phyloP scores from a whole-genome alignment of 305 asterid genomes.

The Solanum hybrid region DNA sequence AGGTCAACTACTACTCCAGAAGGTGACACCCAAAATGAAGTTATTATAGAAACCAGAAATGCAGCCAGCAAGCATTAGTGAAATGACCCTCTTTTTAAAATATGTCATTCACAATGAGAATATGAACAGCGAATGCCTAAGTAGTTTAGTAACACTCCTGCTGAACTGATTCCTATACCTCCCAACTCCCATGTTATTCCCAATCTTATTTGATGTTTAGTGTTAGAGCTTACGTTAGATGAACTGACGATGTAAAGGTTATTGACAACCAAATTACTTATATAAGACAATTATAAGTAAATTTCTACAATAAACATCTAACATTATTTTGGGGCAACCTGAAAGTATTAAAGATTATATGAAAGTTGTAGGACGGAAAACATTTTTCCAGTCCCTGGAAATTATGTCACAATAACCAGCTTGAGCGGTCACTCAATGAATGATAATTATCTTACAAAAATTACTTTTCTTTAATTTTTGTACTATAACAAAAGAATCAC shows the following conservation, averaged over 20 bases:
- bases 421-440: neutral
- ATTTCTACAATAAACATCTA: neutral
- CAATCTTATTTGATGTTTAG: neutral
- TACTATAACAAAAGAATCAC: neutral
- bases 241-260: neutral
- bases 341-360: neutral
- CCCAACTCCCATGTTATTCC: neutral
- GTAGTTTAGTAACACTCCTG: neutral
- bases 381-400: neutral
- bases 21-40: neutral
- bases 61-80: neutral
- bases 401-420: neutral
- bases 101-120: neutral
- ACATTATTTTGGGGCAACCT: neutral
- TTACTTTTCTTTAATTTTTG: neutral
- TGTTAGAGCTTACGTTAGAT: neutral
- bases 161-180: neutral
- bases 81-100: neutral
- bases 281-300: neutral
- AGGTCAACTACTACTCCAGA: neutral
- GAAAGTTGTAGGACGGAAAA: neutral
- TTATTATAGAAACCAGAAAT: neutral
- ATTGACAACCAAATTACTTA: neutral
- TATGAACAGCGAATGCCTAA: neutral
- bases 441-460: neutral